Evolutionary conservation across 768 basidiomycete genomes (phyloP).

Genomic region (Leccinum ochraceum): DNA sequence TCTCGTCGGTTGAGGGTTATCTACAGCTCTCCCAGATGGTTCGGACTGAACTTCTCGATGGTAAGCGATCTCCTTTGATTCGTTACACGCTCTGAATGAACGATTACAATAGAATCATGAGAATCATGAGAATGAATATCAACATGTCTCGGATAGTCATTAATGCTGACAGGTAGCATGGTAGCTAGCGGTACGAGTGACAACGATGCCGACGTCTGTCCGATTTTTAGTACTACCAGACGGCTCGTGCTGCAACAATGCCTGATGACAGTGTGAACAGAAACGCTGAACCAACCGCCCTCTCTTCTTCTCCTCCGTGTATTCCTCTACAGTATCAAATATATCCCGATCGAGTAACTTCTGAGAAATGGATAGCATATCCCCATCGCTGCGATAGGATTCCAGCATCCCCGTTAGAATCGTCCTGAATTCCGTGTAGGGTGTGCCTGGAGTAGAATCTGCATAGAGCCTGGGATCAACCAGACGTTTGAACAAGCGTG

Average conservation of each 20-base stretch:
- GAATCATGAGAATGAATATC: neutral
- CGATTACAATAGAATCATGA: constrained; percentile 18
- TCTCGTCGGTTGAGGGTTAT: constrained; percentile 53
- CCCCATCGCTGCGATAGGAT: constrained; percentile 89
- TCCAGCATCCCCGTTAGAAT: constrained; percentile 96
- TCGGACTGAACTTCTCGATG: constrained; percentile 41
- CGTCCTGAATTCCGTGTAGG: constrained; percentile 88
- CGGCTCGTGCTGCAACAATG: constrained; percentile 36
- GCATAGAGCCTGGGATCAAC: constrained; percentile 67
- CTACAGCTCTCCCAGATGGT: constrained; percentile 61
- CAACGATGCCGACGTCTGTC: constrained; percentile 38
- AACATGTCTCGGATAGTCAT: constrained; percentile 10
- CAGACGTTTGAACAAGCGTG: constrained; percentile 87
- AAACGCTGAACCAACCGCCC: constrained; percentile 60
- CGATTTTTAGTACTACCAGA: constrained; percentile 14
- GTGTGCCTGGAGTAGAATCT: constrained; percentile 53
- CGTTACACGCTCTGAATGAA: neutral
- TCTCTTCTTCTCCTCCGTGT: constrained; percentile 53
- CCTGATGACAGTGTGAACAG: constrained; percentile 56
- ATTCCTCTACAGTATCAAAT: constrained; percentile 67
- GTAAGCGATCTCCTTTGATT: constrained; percentile 12
- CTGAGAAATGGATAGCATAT: constrained; percentile 84
- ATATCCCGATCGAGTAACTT: constrained; percentile 80
- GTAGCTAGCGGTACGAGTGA: constrained; percentile 62
- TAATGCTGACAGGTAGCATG: constrained; percentile 47